Conservation (phyloP, 108 stramenopile genomes). For the Halocafeteria seosinensis region DNA sequence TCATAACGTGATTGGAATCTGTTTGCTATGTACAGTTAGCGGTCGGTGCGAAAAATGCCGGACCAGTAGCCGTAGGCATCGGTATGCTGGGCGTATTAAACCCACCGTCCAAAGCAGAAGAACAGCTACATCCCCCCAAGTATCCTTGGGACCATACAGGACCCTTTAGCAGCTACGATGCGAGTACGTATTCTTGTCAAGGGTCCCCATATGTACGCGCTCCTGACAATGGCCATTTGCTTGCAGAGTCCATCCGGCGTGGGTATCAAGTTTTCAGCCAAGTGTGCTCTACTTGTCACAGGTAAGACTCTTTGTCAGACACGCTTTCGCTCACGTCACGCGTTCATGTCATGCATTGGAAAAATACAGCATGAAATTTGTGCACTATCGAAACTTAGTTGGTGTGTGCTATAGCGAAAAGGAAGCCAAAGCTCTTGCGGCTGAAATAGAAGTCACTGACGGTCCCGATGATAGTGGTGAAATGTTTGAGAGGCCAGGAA, state of each 20-base stretch:
- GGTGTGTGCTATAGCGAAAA: slow-evolving; percentile 82
- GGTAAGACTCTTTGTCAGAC: background rate
- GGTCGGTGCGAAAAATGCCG: no score
- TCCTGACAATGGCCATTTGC: background rate
- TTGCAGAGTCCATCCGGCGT: slow-evolving; percentile 50
- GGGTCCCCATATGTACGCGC: background rate
- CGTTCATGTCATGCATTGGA: background rate
- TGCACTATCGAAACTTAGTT: slow-evolving; percentile 88
- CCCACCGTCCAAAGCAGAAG: no score
- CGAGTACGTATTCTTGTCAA: background rate
- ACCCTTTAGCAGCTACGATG: background rate
- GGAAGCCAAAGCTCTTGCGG: slow-evolving; percentile 68
- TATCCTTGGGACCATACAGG: background rate
- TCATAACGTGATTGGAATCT: no score
- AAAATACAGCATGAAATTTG: slow-evolving; percentile 67
- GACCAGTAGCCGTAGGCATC: no score
- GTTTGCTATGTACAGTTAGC: no score
- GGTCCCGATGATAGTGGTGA: slow-evolving; percentile 77
- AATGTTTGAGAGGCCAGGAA: slow-evolving; percentile 85
- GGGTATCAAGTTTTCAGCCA: slow-evolving; percentile 98
- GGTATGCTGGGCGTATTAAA: no score
- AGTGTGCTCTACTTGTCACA: slow-evolving; percentile 82
- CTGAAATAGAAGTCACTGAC: slow-evolving; percentile 76
- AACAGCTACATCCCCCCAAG: background rate
- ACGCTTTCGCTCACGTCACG: background rate